Percentiles rank a stretch among this genome's conserved stretches.
Evolutionary conservation across 345 rosid species (phyloP).

Genomic region (Salix caprea): DNA sequence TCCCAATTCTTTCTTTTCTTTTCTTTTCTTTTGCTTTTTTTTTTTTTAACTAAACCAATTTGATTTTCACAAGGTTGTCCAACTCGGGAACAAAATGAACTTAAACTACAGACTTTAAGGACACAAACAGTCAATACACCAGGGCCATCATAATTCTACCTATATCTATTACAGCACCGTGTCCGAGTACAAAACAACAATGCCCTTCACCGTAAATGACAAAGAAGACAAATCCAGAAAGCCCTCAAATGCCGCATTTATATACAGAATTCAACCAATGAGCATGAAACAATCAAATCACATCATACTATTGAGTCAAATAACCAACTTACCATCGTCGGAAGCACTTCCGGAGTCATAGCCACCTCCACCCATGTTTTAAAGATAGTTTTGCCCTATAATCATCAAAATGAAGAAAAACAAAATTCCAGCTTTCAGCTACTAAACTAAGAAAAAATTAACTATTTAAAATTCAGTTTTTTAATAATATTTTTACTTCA

Average conservation of each 20-base stretch:
- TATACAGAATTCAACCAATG: background rate
- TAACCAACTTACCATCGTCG: constrained; percentile 37
- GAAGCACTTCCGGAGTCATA: constrained; percentile 35
- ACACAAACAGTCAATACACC: background rate
- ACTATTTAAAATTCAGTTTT: too few relatives aligned
- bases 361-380: constrained; percentile 34
- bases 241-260: background rate
- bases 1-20: too few relatives aligned
- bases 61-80: background rate
- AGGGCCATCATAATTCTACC: background rate
- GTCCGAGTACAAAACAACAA: background rate
- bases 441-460: too few relatives aligned
- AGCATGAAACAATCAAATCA: background rate
- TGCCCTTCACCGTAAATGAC: background rate
- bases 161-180: background rate
- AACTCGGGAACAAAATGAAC: background rate
- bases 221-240: background rate
- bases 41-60: background rate
- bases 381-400: background rate
- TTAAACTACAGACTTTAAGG: background rate
- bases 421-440: too few relatives aligned
- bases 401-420: background rate
- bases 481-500: too few relatives aligned
- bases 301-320: background rate
- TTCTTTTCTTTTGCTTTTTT: background rate